Evolutionary conservation across 2,329 filamentous ascomycete species (phyloP), one percentile per base, ranked within the genome.

Genomic region (Akanthomyces dipterigenus): DNA sequence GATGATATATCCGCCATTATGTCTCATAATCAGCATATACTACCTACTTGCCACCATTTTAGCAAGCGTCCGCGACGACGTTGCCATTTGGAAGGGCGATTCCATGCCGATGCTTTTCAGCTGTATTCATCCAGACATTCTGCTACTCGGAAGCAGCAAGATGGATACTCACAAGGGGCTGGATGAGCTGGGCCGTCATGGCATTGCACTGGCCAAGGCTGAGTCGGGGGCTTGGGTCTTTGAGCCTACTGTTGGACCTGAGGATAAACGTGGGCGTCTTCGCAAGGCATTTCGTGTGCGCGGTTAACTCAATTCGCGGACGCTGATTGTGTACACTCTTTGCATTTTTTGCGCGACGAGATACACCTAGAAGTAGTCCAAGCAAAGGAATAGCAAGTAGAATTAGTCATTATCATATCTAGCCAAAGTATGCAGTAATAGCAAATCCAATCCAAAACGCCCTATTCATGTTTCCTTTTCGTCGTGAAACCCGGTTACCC

Each of bases 81-180:
- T 77, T 5, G 71, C 69, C 26, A 72, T 71, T 5, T 76, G 74
- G 73, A 77, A 77, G 59, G 67, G 70, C 22, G 71, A 73, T 49
- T 73, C 72, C 14, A 63, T 77, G 59, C 74, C 74, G 1, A 74
- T 77, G 73, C 63, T 76, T 9, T 76, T 76, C 56, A 74, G 71
- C 51, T 69, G 69, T 7, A 71, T 76, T 20, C 71, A 76, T 46
- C 65, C 66, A 6, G 67, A 66, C 28, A 73, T 76, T 36, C 68
- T 72, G 20, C 66, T 63, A 3, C 67, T 67, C 14, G 71, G 74
- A 5, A 56, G 62, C 1, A 65, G 72, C 45, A 72, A 67, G 18
- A 75, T 76, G 72, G 70, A 76, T 60, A 63, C 70, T 8, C 73
- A 74, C 2, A 68, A 70, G 26, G 73, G 73, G 0, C 64, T 76